Evolutionary conservation across 2,329 filamentous ascomycete species (phyloP).

Genomic region (Cyclaneusma minus): DNA sequence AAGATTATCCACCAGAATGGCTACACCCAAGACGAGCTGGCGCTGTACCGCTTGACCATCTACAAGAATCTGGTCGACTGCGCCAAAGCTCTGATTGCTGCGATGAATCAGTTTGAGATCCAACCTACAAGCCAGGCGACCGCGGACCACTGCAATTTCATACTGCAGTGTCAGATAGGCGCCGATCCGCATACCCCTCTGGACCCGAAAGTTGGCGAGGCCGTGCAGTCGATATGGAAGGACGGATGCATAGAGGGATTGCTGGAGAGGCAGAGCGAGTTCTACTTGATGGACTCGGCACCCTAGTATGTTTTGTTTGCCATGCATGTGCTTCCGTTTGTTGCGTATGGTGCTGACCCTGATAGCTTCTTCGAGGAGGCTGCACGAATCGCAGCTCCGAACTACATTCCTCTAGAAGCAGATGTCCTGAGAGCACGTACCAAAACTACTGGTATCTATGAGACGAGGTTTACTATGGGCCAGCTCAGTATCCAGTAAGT

Average conservation of each 20-base stretch:
- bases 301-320: slow-evolving; percentile 54
- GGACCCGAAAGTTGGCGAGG: slow-evolving; percentile 65
- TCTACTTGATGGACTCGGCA: slow-evolving; percentile 98
- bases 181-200: slow-evolving; percentile 78
- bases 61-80: slow-evolving; percentile 98
- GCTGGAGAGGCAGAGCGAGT: slow-evolving; percentile 91
- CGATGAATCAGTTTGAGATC: slow-evolving; percentile 85
- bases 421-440: slow-evolving; percentile 92
- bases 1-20: slow-evolving; percentile 99
- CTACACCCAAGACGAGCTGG: slow-evolving; percentile 85
- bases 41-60: slow-evolving; percentile 86
- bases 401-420: slow-evolving; percentile 86
- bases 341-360: slow-evolving; percentile 6
- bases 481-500: slow-evolving; percentile 95
- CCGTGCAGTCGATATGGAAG: slow-evolving; percentile 77
- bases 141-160: slow-evolving; percentile 59
- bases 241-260: slow-evolving; percentile 71
- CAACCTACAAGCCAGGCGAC: slow-evolving; percentile 59
- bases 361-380: slow-evolving; percentile 90
- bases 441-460: slow-evolving; percentile 98
- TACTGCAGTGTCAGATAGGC: slow-evolving; percentile 79
- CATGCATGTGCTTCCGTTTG: not conserved
- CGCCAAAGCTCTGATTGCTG: slow-evolving; percentile 80
- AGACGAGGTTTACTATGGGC: slow-evolving; percentile 97
- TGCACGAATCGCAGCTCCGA: slow-evolving; percentile 62